These are phyloP conservation scores for Hypoxylon sp. DNA, from an alignment of 2,329 filamentous ascomycete genomes.

Conservation along the genomic window DNA sequence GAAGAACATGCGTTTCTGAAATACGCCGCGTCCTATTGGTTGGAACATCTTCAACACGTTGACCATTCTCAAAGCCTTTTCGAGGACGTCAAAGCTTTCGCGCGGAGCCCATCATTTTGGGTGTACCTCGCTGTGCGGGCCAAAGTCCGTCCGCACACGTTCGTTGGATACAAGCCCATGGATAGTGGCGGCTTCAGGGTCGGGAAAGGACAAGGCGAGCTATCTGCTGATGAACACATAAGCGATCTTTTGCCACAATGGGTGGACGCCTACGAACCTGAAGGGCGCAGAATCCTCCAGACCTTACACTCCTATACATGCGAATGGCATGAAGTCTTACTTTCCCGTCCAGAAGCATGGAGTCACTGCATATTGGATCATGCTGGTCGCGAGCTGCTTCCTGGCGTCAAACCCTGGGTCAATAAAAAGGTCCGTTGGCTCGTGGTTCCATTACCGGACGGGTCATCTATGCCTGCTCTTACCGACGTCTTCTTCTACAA, in stretches of 20 bases:
- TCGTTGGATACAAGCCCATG: not conserved
- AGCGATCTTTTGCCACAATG: not conserved
- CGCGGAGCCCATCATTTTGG: not conserved
- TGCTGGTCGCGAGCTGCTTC: not conserved
- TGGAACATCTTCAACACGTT: conserved; percentile 2
- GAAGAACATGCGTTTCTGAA: conserved; percentile 9
- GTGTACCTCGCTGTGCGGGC: not conserved
- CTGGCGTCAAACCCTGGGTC: not conserved
- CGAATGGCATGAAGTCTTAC: not conserved
- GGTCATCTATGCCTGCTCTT: not conserved
- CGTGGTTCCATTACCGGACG: not conserved
- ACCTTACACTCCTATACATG: not conserved
- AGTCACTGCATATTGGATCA: not conserved
- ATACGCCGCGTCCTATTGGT: conserved; percentile 10
- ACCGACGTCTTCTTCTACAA: not conserved
- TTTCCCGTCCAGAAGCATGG: not conserved
- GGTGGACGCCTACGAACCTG: not conserved
- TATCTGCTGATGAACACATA: not conserved
- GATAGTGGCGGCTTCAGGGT: not conserved
- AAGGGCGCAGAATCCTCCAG: not conserved
- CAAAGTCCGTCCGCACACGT: not conserved
- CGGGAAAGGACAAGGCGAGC: not conserved
- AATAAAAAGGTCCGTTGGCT: not conserved
- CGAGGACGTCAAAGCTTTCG: conserved; percentile 4
- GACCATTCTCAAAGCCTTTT: conserved; percentile 4